phyloP scores from a whole-genome alignment of 1,139 yeast species.

The Geotrichum australiense region DNA sequence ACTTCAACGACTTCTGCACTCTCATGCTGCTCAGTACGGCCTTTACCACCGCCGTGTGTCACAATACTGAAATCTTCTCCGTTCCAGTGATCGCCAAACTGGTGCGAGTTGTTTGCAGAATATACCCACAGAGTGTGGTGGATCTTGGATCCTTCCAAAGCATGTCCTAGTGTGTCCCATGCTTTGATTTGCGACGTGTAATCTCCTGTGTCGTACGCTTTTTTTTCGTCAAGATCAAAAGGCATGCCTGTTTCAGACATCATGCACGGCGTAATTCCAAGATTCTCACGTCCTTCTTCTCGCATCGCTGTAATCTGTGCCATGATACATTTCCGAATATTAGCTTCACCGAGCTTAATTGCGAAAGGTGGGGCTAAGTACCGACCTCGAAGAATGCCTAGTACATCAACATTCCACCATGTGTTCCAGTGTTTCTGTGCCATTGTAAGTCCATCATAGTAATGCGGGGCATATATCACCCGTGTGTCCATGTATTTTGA shows the following conservation, averaged over 20 bases:
- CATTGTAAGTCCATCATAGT: slow-evolving; percentile 81
- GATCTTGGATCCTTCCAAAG: slow-evolving; percentile 62
- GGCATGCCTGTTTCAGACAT: slow-evolving; percentile 94
- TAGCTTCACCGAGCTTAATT: slow-evolving; percentile 67
- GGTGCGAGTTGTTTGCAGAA: slow-evolving; percentile 57
- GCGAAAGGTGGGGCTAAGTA: slow-evolving; percentile 69
- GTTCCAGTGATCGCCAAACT: slow-evolving; percentile 84
- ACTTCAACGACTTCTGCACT: not conserved
- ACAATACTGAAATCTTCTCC: slow-evolving; percentile 83
- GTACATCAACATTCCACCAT: slow-evolving; percentile 67
- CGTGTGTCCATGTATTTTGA: slow-evolving; percentile 53
- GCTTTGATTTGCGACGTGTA: slow-evolving; percentile 69
- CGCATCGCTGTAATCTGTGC: slow-evolving; percentile 59
- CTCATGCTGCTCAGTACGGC: slow-evolving; percentile 16
- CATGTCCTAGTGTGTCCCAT: slow-evolving; percentile 67
- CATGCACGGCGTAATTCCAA: slow-evolving; percentile 59
- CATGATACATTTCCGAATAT: slow-evolving; percentile 61
- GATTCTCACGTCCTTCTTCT: slow-evolving; percentile 47
- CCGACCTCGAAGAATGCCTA: slow-evolving; percentile 69
- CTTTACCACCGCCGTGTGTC: slow-evolving; percentile 32
- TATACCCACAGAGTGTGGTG: slow-evolving; percentile 81
- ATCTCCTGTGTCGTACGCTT: slow-evolving; percentile 53
- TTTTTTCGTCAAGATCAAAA: slow-evolving; percentile 75
- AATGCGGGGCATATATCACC: slow-evolving; percentile 74
- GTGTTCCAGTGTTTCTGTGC: slow-evolving; percentile 71